phyloP scores from a whole-genome alignment of 1,284 basidiomycete genomes.

The Earliella scabrosa region DNA sequence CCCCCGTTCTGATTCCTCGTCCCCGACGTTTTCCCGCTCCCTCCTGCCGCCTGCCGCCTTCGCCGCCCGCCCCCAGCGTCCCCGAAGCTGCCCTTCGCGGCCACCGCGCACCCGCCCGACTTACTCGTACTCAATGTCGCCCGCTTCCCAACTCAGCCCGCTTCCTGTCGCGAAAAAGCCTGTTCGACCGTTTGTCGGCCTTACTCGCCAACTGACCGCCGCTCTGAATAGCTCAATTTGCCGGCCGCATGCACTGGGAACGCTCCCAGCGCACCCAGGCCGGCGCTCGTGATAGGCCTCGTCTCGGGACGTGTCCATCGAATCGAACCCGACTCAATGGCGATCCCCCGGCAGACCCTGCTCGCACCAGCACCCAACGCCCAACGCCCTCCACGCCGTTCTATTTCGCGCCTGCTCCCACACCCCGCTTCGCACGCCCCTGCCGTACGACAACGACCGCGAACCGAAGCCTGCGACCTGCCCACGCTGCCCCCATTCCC shows the following conservation, averaged over 20 bases:
- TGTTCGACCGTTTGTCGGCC: slow-evolving; percentile 15
- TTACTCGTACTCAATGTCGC: background rate
- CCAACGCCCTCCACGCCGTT: slow-evolving; percentile 11
- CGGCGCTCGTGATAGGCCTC: slow-evolving; percentile 22
- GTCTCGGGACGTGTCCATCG: slow-evolving; percentile 13
- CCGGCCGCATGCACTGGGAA: slow-evolving; percentile 24
- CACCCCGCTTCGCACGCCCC: slow-evolving; percentile 6
- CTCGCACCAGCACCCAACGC: slow-evolving; percentile 4
- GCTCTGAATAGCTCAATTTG: slow-evolving; percentile 14
- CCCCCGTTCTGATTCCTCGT: background rate
- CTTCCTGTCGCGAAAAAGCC: background rate
- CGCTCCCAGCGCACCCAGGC: slow-evolving; percentile 12
- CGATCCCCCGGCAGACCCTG: slow-evolving; percentile 17
- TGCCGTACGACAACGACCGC: slow-evolving; percentile 8
- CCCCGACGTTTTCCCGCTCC: slow-evolving; percentile 21
- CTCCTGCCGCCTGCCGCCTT: background rate
- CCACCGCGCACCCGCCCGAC: background rate
- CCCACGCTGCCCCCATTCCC: background rate
- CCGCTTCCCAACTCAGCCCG: background rate
- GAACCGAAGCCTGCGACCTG: slow-evolving; percentile 5
- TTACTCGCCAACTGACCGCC: slow-evolving; percentile 11
- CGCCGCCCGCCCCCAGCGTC: background rate
- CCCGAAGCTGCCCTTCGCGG: no score
- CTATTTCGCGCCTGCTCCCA: slow-evolving; percentile 14
- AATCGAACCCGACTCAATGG: slow-evolving; percentile 18